Evolutionary conservation across 768 basidiomycete species (phyloP), one percentile per base, ranked within the genome.

Genomic region (Mrakia blollopis): DNA sequence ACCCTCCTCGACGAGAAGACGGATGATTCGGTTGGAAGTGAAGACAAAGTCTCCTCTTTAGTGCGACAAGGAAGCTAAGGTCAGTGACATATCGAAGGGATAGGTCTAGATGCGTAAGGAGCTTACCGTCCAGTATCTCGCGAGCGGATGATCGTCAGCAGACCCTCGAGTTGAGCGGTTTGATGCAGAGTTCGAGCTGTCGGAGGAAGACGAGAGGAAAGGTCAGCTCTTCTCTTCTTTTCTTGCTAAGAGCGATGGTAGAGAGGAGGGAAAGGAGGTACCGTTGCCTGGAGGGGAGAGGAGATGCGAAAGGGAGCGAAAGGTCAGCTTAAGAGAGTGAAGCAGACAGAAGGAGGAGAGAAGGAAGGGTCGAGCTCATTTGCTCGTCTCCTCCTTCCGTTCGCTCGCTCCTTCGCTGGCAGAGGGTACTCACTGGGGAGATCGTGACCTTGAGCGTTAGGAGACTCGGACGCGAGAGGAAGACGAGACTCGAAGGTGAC

Each of bases 121-220:
- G 61, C 81, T 72, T 32, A 84, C 73, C 94, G 86, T 37, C 88
- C 88, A 4, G 96, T 97, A 60, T 90, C 88, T 84, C 90, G 91
- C 84, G 96, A 90, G 72, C 96, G 85, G 83, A 97, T 95, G 83
- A 97, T 96, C 16, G 94, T 98, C 85, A 96, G 92, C 41, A 98
- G 86, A 2, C 94, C 94, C 83, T 97, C 94, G 30, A 99, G 89
- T 85, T 98, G 96, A 0, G 92, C 90, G 0, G 94, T 98, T 80
- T 91, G 92, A 0, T 90, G 91, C 2, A 98, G 87, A 6, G 92
- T 93, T 83, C 91, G 89, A n/a, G 96, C 47, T 50, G 18, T 18
- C 7, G 14, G 47, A 14, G 4, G 14, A 16, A 9, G 47, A 21
- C 21, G 1, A 7, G 18, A 14, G 21, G 47, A 21, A 50, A 1